phyloP scores from a whole-genome alignment of 1,139 yeast species.

The Debaryomycetaceae sp. region DNA sequence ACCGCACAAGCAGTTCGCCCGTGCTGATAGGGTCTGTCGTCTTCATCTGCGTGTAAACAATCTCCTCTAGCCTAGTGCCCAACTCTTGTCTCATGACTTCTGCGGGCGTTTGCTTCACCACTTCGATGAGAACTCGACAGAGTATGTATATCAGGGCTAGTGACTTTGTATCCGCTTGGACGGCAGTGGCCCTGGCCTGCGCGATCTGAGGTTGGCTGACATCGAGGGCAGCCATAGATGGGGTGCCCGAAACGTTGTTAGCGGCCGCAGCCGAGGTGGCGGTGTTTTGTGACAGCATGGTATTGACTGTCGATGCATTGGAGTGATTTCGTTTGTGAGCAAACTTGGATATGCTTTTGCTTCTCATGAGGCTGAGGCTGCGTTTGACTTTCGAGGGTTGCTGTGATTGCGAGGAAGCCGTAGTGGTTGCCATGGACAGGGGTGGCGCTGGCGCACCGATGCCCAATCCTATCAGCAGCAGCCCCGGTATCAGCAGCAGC shows the following conservation, averaged over 20 bases:
- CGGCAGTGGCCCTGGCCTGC: constrained; percentile 63
- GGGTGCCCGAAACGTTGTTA: not conserved
- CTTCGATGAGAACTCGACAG: constrained; percentile 91
- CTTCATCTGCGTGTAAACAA: constrained; percentile 84
- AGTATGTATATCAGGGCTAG: constrained; percentile 81
- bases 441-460: not conserved
- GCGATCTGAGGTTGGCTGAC: constrained; percentile 40
- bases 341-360: constrained; percentile 35
- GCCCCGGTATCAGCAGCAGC: constrained; percentile 5
- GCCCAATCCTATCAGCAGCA: not conserved
- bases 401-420: constrained; percentile 1
- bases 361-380: constrained; percentile 20
- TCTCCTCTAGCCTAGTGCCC: constrained; percentile 83
- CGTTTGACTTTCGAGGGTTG: constrained; percentile 9
- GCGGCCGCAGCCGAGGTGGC: constrained; percentile 1
- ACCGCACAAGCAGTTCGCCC: constrained; percentile 62
- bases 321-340: constrained; percentile 40
- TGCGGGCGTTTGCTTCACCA: constrained; percentile 79
- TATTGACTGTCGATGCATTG: constrained; percentile 23
- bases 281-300: no score
- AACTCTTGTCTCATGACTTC: constrained; percentile 74
- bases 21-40: constrained; percentile 78
- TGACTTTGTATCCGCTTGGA: constrained; percentile 83
- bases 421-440: not conserved
- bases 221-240: no score